Percentiles rank a stretch among this genome's conserved stretches.
Conservation (phyloP, 352 stramenopile genomes). For the Phytophthora macrochlamydospora region DNA sequence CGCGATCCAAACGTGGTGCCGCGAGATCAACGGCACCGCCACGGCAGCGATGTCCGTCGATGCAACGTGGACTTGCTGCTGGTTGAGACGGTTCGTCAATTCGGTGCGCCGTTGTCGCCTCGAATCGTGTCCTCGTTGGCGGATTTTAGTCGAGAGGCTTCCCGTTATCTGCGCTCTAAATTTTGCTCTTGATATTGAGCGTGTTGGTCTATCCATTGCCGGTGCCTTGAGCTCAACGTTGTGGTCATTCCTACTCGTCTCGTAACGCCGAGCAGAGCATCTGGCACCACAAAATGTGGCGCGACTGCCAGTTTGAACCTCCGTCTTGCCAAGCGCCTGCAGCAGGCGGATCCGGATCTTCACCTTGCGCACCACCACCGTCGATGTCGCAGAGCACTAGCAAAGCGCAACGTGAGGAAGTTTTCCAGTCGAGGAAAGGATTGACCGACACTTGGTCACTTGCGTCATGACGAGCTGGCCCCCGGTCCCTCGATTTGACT, state of each 20-base stretch:
- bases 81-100: conserved; percentile 10
- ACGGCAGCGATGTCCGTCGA: neutral
- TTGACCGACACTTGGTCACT: neutral
- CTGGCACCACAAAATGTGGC: conserved; percentile 13
- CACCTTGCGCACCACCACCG: conserved; percentile 8
- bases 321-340: conserved; percentile 6
- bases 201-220: neutral
- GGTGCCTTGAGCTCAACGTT: neutral
- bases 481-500: neutral
- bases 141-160: conserved; percentile 25
- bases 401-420: neutral
- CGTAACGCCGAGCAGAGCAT: conserved; percentile 4
- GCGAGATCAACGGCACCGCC: conserved; percentile 7
- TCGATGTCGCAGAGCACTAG: conserved; percentile 19
- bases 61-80: neutral
- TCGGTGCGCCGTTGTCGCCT: conserved; percentile 10
- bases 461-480: neutral
- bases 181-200: neutral
- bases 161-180: neutral
- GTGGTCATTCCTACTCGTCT: too few relatives aligned
- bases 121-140: conserved; percentile 11
- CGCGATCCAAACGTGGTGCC: neutral
- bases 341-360: conserved; percentile 14
- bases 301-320: conserved; percentile 5
- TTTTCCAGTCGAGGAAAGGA: conserved; percentile 12